phyloP scores from a whole-genome alignment of 2,329 filamentous ascomycete genomes.

The Cryphonectria naterciae region DNA sequence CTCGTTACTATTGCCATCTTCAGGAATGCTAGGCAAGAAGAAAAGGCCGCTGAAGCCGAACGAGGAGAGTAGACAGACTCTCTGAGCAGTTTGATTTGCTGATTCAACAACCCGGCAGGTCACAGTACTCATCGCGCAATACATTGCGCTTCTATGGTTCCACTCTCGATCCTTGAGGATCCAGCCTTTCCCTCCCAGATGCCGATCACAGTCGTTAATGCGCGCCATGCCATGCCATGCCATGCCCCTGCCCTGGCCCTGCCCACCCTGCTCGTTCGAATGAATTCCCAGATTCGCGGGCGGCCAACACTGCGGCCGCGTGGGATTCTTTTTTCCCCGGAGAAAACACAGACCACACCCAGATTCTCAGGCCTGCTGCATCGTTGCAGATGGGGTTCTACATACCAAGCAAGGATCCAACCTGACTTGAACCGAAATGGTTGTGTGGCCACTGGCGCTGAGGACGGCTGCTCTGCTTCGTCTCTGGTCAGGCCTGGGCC shows the following conservation, averaged over 20 bases:
- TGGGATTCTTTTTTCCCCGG: background rate
- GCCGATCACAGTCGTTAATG: background rate
- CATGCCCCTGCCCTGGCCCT: background rate
- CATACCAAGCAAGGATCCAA: background rate
- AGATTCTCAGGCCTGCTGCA: background rate
- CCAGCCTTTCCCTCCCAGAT: background rate
- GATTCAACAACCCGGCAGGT: background rate
- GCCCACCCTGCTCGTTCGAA: background rate
- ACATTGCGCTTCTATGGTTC: background rate
- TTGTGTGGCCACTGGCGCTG: background rate
- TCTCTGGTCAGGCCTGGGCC: background rate
- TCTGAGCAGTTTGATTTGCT: background rate
- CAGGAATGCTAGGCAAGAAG: background rate
- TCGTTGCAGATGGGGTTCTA: background rate
- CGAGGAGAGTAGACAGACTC: background rate
- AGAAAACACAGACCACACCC: background rate
- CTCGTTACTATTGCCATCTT: background rate
- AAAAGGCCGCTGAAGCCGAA: background rate
- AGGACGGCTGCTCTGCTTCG: background rate
- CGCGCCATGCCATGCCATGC: background rate
- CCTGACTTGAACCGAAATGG: background rate
- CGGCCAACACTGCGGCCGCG: conserved; percentile 7
- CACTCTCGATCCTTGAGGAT: conserved; percentile 4
- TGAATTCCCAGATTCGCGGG: conserved; percentile 3
- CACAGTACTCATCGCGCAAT: background rate